These are phyloP conservation scores for Typha latifolia DNA, from an alignment of 176 grass and related monocot species.

Conservation along the genomic window DNA sequence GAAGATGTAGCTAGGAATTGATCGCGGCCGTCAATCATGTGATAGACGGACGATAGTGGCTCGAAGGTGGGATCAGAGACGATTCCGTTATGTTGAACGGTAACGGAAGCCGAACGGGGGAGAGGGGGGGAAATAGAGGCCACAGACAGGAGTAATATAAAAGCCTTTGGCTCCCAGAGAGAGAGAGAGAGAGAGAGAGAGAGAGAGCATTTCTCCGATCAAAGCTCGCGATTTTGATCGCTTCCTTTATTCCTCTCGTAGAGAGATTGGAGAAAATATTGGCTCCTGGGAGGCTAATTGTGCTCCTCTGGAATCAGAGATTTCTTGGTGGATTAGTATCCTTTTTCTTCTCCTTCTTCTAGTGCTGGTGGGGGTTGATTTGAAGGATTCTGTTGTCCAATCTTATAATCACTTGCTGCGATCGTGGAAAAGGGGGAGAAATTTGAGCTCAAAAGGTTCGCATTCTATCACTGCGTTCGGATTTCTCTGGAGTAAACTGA, in stretches of 20 bases:
- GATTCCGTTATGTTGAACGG: neutral
- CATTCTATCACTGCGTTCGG: neutral
- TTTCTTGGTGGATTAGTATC: neutral
- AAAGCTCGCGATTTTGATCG: neutral
- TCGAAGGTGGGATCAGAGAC: neutral
- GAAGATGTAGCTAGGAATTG: neutral
- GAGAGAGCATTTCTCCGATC: constrained; percentile 4
- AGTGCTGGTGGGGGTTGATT: neutral
- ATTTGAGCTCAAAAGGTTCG: constrained; percentile 6
- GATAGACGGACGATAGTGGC: neutral
- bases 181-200: constrained; percentile 1
- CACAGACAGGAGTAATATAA: neutral
- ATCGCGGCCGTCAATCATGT: neutral
- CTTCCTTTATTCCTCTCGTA: neutral
- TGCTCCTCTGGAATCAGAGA: neutral
- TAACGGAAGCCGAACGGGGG: neutral
- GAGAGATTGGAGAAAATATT: neutral
- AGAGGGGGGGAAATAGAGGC: neutral
- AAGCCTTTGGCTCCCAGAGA: neutral
- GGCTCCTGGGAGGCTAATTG: neutral
- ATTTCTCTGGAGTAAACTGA: neutral
- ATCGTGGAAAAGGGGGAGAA: neutral
- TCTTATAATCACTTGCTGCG: neutral
- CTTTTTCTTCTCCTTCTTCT: neutral
- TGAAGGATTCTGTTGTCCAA: neutral